These are phyloP conservation scores for Chalaropsis ovoidea DNA, from an alignment of 2,329 filamentous ascomycete species.

Conservation along the genomic window DNA sequence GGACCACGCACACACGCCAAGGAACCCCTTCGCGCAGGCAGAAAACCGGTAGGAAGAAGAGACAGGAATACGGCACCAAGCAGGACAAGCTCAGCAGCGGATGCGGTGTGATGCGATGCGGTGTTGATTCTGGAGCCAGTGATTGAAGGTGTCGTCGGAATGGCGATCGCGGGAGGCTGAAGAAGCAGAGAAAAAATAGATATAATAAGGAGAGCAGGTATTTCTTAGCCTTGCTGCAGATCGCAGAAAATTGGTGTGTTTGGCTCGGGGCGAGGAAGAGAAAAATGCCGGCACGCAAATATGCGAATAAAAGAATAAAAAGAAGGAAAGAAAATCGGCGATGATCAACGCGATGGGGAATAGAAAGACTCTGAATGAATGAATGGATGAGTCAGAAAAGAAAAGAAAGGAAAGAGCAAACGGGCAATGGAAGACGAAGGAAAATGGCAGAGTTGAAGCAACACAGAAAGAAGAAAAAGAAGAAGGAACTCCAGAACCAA, in stretches of 20 bases:
- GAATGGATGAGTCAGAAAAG: constrained; percentile 25
- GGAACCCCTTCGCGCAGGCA: background rate
- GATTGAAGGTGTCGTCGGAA: background rate
- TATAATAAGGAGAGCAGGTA: background rate
- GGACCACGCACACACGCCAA: too few species aligned
- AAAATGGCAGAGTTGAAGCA: constrained; percentile 10
- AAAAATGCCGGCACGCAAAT: background rate
- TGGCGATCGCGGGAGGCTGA: background rate
- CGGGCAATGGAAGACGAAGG: constrained; percentile 22
- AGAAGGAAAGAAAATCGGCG: constrained; percentile 28
- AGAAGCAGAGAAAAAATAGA: background rate
- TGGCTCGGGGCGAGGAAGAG: background rate
- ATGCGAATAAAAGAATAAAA: constrained; percentile 24
- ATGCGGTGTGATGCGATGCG: constrained; percentile 5
- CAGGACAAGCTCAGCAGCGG: background rate
- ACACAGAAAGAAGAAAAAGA: constrained; percentile 9
- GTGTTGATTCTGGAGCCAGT: background rate
- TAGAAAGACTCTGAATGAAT: background rate
- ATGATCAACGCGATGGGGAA: constrained; percentile 28
- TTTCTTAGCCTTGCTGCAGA: background rate
- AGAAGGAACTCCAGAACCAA: background rate
- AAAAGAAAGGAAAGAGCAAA: constrained; percentile 28
- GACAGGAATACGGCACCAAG: background rate
- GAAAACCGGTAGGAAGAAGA: background rate
- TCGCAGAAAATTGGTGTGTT: background rate